Evolutionary conservation across 139 green algal genomes (phyloP).

Genomic region (Chlorella sp.): DNA sequence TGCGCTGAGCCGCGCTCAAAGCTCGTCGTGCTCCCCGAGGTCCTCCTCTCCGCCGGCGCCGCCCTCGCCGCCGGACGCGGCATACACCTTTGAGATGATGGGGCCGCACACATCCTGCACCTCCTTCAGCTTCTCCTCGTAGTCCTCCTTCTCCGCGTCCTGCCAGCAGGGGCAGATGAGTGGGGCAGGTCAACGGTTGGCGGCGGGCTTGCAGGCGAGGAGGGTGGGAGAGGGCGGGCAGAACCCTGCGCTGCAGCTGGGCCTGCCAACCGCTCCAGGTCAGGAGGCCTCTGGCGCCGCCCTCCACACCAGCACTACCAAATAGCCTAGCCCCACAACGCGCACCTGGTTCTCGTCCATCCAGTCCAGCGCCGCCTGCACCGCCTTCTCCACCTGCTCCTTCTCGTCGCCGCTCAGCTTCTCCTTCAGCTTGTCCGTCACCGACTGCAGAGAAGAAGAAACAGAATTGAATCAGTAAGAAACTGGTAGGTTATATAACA

Average conservation of each 20-base stretch:
- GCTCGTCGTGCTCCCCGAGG: conserved; percentile 85
- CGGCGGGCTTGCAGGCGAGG: background rate
- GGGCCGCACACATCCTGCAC: conserved; percentile 92
- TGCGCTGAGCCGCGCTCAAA: conserved; percentile 56
- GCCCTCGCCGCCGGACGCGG: conserved; percentile 48
- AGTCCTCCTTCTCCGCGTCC: conserved; percentile 81
- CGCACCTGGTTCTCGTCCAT: conserved; percentile 50
- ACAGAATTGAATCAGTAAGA: too few species aligned
- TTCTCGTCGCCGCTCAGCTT: conserved; percentile 91
- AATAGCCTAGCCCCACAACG: too few species aligned
- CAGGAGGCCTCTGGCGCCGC: background rate
- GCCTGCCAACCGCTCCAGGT: background rate
- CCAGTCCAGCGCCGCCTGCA: conserved; percentile 93
- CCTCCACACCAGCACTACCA: background rate
- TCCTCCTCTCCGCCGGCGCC: conserved; percentile 71
- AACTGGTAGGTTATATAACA: too few species aligned
- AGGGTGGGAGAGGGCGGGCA: background rate
- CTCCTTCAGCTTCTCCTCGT: conserved; percentile 96
- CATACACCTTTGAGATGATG: conserved; percentile 86
- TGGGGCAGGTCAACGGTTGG: background rate
- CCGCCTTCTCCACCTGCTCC: conserved; percentile 80
- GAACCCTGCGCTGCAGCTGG: background rate
- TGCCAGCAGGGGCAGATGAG: background rate
- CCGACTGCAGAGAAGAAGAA: conserved; percentile 8
- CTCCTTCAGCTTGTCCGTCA: conserved; percentile 82